phyloP scores from a whole-genome alignment of 768 basidiomycete species.

The Tulasnella calospora region DNA sequence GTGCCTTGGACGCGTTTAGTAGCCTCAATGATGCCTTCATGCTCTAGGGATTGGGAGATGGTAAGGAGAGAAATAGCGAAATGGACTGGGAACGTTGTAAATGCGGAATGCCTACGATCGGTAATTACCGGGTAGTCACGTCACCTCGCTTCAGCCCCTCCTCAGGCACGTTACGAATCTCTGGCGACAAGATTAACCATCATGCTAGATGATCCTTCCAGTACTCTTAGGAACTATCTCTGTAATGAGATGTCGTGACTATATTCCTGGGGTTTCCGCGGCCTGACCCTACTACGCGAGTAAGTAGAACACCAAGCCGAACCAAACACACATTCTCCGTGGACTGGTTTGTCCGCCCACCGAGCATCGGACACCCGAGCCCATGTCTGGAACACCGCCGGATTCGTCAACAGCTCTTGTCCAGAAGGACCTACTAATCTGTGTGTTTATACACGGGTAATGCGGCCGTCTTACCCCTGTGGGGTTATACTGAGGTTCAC shows the following conservation, averaged over 20 bases:
- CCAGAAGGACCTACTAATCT: slow-evolving; percentile 48
- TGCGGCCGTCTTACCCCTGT: slow-evolving; percentile 31
- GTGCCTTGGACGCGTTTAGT: slow-evolving; percentile 16
- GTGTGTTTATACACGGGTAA: slow-evolving; percentile 79
- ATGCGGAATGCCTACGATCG: not conserved
- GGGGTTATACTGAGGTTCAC: not conserved
- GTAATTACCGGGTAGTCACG: slow-evolving; percentile 5
- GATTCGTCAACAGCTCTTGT: not conserved
- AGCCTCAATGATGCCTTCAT: slow-evolving; percentile 7
- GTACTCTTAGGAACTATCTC: not conserved
- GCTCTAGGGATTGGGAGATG: not conserved
- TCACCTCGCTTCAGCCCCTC: not conserved
- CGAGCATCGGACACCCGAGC: not conserved
- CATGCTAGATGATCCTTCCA: not conserved
- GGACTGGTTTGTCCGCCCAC: not conserved
- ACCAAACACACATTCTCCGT: not conserved
- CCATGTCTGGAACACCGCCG: not conserved
- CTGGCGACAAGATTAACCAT: not conserved
- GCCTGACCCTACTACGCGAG: not conserved
- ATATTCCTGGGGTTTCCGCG: not conserved
- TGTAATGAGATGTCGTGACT: not conserved
- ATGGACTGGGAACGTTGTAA: not conserved
- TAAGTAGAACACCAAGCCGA: not conserved
- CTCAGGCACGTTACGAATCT: not conserved
- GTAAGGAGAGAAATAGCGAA: not conserved